Conservation (phyloP, 495 filamentous ascomycete species). For the Penicillium canescens region DNA sequence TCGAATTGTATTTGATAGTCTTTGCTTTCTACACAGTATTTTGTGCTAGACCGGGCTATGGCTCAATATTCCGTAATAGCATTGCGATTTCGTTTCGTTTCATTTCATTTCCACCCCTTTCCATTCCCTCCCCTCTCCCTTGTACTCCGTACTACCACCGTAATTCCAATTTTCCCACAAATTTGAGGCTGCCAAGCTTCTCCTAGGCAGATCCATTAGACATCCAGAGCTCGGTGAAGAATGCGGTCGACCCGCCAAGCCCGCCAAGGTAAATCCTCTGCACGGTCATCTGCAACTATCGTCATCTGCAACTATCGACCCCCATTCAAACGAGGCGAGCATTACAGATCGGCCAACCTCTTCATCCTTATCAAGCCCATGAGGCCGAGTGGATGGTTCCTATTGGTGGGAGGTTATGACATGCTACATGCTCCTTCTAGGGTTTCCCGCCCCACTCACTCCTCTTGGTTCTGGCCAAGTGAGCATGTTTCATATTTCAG, state of each 20-base stretch:
- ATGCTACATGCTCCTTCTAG: neutral
- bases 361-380: neutral
- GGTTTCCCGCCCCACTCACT: neutral
- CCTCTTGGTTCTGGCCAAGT: neutral
- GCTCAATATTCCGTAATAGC: slow-evolving; percentile 18
- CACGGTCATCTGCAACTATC: slow-evolving; percentile 13
- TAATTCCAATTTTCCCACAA: neutral
- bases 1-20: slow-evolving; percentile 31
- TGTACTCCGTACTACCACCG: neutral
- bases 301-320: slow-evolving; percentile 10
- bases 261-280: slow-evolving; percentile 18
- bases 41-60: slow-evolving; percentile 9
- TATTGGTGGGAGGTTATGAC: neutral
- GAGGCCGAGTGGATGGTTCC: neutral
- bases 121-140: too few species aligned
- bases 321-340: slow-evolving; percentile 1
- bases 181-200: slow-evolving; percentile 9
- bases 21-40: slow-evolving; percentile 4
- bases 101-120: neutral
- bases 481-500: neutral
- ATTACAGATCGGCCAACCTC: slow-evolving; percentile 1
- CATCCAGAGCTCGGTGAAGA: slow-evolving; percentile 3
- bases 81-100: slow-evolving; percentile 12
- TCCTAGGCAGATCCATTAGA: slow-evolving; percentile 1
- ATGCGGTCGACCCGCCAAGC: slow-evolving; percentile 16